phyloP scores from a whole-genome alignment of 176 grass and related monocot species.

The Musa itinerans region DNA sequence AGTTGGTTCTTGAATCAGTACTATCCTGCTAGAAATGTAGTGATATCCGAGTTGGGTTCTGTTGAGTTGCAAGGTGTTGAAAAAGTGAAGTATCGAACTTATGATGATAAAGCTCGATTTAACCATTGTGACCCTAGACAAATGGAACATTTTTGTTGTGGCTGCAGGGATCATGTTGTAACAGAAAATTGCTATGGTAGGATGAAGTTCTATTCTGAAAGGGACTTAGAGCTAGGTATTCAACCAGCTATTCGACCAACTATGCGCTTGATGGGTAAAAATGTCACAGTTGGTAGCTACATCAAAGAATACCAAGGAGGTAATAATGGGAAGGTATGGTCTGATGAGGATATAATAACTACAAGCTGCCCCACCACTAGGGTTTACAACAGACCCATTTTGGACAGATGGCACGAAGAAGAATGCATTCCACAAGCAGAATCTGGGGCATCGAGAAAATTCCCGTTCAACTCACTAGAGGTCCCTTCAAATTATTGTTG shows the following conservation, averaged over 20 bases:
- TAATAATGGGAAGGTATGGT: slow-evolving; percentile 27
- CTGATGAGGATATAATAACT: slow-evolving; percentile 25
- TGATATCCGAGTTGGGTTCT: slow-evolving; percentile 30
- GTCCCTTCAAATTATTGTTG: slow-evolving; percentile 21
- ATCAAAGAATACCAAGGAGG: slow-evolving; percentile 30
- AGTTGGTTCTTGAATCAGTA: slow-evolving; percentile 32
- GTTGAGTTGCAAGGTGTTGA: slow-evolving; percentile 43
- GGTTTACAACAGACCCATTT: slow-evolving; percentile 3
- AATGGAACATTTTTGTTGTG: slow-evolving; percentile 16
- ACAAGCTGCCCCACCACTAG: slow-evolving; percentile 11
- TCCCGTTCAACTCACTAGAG: slow-evolving; percentile 15
- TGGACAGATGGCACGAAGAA: slow-evolving; percentile 24
- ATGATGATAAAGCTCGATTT: slow-evolving; percentile 16
- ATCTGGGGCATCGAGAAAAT: slow-evolving; percentile 15
- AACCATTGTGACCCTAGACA: slow-evolving; percentile 17
- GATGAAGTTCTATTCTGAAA: slow-evolving; percentile 23
- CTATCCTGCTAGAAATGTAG: slow-evolving; percentile 16
- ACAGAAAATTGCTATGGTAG: slow-evolving; percentile 24
- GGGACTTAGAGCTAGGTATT: slow-evolving; percentile 31
- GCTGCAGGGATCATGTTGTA: slow-evolving; percentile 19
- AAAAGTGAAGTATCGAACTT: slow-evolving; percentile 38
- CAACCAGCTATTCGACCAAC: slow-evolving; percentile 36
- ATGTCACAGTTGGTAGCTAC: slow-evolving; percentile 54
- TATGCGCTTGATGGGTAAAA: slow-evolving; percentile 93
- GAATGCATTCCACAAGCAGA: slow-evolving; percentile 25